Percentiles rank a stretch among this genome's conserved stretches.
phyloP scores from a whole-genome alignment of 495 filamentous ascomycete genomes.

The Penicillium verhagenii region DNA sequence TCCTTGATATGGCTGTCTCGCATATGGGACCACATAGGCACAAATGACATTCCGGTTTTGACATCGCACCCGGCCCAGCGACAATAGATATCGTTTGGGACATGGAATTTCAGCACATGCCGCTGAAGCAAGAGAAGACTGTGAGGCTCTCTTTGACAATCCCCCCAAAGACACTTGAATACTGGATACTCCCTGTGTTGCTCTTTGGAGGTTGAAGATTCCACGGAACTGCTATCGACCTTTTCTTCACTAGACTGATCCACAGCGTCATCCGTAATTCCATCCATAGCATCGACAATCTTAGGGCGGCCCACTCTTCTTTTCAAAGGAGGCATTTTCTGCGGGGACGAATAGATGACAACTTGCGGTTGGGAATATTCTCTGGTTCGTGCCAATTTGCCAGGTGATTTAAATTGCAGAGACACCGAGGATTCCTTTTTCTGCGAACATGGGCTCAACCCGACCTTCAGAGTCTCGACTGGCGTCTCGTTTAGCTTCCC shows the following conservation, averaged over 20 bases:
- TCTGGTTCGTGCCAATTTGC: not conserved
- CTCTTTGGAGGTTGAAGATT: not conserved
- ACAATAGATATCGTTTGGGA: constrained; percentile 32
- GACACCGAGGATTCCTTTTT: not conserved
- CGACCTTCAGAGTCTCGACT: too few species aligned
- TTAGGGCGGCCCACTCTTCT: constrained; percentile 12
- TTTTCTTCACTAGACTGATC: not conserved
- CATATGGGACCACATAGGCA: constrained; percentile 59
- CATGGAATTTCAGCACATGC: constrained; percentile 61
- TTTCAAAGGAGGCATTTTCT: constrained; percentile 9
- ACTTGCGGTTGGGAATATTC: constrained; percentile 7
- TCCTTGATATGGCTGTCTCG: constrained; percentile 57
- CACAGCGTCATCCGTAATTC: constrained; percentile 10
- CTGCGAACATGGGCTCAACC: not conserved
- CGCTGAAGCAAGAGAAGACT: constrained; percentile 68
- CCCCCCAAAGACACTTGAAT: constrained; percentile 62
- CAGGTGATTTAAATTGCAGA: not conserved
- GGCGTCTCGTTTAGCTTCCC: too few species aligned
- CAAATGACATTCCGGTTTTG: constrained; percentile 24
- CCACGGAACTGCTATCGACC: too few species aligned
- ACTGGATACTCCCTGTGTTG: constrained; percentile 34
- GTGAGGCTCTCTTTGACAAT: constrained; percentile 69
- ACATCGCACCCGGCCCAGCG: constrained; percentile 33
- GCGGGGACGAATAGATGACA: constrained; percentile 13
- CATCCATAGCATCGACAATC: too few species aligned